Evolutionary conservation across 2,329 filamentous ascomycete species (phyloP), one percentile per base, ranked within the genome.

Genomic region (Rhytidhysteron rufulum): DNA sequence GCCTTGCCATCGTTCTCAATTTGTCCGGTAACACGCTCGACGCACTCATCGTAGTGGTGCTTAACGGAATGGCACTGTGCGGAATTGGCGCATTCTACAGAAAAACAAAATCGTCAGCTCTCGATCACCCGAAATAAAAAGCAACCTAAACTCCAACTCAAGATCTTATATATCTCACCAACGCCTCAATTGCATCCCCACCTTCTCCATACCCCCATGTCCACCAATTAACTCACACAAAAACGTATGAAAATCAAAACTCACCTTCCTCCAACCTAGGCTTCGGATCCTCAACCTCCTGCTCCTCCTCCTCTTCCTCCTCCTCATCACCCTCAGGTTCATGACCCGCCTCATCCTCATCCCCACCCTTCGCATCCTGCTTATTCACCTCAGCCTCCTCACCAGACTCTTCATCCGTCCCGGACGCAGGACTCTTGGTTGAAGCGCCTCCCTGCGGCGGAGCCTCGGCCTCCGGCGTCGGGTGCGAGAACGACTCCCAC

Each of bases 41-140:
- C 89, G 70, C 93, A 98, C 74, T 96, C 88, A 54, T 97, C 91
- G 69, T 86, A 97, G 80, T 98, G 93, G 79, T 97, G 91, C 83
- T 97, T 98, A 65, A 81, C 80, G 44, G 85, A 83, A 47, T 84
- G 78, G 74, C 93, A 98, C 70, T 86, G 76, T 69, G 85, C 79
- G 51, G 89, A 89, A 69, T 91, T 82, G 71, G 81, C 80, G 80
- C 93, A 98, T 65, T 95, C 93, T 97, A 70, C 55, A 56, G 27
- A 30, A 27, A 24, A 53, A 45, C 9, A 10, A 13, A 57, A 40
- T 25, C 37, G 45, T 52, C 45, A 59, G 54, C 35, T 46, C 35
- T 24, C 17, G 30, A 21, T 24, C 20, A 19, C 21, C 17, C 21
- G 5, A 25, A 18, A n/a, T 24, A 31, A 15, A 32, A 22, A 34